phyloP scores from a whole-genome alignment of 2,329 filamentous ascomycete species.

The Zymoseptoria crescenta region DNA sequence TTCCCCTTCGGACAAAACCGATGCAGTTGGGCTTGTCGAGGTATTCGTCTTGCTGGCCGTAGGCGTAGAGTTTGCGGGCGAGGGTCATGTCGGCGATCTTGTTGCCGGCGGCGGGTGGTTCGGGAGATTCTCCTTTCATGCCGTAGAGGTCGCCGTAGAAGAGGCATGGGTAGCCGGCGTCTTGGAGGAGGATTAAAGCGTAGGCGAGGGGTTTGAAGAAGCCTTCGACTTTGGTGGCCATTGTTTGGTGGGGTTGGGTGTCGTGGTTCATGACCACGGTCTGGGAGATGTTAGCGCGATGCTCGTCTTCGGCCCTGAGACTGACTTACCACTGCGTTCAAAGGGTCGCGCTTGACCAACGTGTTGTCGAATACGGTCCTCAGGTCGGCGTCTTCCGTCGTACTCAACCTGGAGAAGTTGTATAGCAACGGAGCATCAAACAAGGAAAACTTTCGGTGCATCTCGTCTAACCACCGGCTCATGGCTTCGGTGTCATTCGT shows the following conservation, averaged over 20 bases:
- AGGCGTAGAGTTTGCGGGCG: constrained; percentile 57
- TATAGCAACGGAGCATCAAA: constrained; percentile 63
- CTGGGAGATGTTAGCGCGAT: constrained; percentile 8
- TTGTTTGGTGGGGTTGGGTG: constrained; percentile 54
- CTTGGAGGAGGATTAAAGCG: constrained; percentile 58
- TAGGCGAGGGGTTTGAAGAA: constrained; percentile 69
- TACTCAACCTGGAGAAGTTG: constrained; percentile 48
- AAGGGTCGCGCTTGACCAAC: constrained; percentile 10
- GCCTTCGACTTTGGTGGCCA: constrained; percentile 54
- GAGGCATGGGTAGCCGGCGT: constrained; percentile 55
- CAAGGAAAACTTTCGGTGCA: constrained; percentile 52
- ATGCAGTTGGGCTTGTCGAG: constrained; percentile 54
- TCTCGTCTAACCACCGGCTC: constrained; percentile 39
- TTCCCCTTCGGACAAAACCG: constrained; percentile 51
- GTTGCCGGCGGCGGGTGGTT: constrained; percentile 34
- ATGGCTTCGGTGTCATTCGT: constrained; percentile 49
- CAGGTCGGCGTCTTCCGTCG: constrained; percentile 52
- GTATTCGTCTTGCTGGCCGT: constrained; percentile 57
- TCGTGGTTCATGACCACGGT: constrained; percentile 63
- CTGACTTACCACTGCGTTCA: constrained; percentile 9
- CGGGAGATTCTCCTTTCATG: constrained; percentile 43
- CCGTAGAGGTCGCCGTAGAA: constrained; percentile 65
- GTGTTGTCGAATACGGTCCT: constrained; percentile 31
- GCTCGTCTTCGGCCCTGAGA: neutral
- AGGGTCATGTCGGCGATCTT: constrained; percentile 49